Conservation (phyloP, 2,329 filamentous ascomycete species). For the Aspergillus sp. region DNA sequence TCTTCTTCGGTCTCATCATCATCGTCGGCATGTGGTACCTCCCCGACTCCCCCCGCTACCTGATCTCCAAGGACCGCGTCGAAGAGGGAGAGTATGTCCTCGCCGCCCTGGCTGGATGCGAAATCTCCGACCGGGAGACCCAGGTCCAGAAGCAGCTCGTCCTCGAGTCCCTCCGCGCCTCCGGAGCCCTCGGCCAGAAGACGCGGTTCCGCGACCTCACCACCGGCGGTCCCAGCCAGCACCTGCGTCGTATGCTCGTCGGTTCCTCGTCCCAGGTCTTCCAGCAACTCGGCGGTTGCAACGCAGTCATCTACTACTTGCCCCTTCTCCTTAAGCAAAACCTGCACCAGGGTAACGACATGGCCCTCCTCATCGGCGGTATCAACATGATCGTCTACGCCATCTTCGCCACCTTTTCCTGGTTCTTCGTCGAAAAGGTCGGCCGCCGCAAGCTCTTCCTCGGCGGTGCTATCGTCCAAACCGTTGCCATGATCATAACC, state of each 20-base stretch:
- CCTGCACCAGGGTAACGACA: slow-evolving; percentile 40
- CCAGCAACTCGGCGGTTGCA: slow-evolving; percentile 53
- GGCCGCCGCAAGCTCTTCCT: slow-evolving; percentile 47
- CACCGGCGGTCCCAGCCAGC: slow-evolving; percentile 40
- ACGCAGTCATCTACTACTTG: slow-evolving; percentile 52
- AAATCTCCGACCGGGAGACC: slow-evolving; percentile 57
- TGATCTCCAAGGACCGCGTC: slow-evolving; percentile 46
- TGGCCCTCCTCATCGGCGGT: slow-evolving; percentile 54
- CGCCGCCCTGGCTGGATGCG: slow-evolving; percentile 48
- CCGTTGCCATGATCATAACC: slow-evolving; percentile 40
- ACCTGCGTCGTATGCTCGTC: slow-evolving; percentile 42
- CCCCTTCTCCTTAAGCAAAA: slow-evolving; percentile 49
- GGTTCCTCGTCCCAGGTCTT: slow-evolving; percentile 44
- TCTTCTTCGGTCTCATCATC: slow-evolving; percentile 50
- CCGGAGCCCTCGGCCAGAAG: slow-evolving; percentile 55
- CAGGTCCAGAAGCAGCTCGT: slow-evolving; percentile 63
- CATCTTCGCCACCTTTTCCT: slow-evolving; percentile 45
- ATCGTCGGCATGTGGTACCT: slow-evolving; percentile 44
- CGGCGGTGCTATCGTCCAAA: slow-evolving; percentile 40
- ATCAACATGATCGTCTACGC: slow-evolving; percentile 51
- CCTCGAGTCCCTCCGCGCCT: slow-evolving; percentile 66
- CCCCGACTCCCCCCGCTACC: slow-evolving; percentile 48
- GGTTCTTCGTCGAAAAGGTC: slow-evolving; percentile 51
- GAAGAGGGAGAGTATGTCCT: slow-evolving; percentile 52
- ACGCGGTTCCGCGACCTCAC: slow-evolving; percentile 45